Conservation (phyloP, 2,329 filamentous ascomycete genomes). For the Colletotrichum musae region DNA sequence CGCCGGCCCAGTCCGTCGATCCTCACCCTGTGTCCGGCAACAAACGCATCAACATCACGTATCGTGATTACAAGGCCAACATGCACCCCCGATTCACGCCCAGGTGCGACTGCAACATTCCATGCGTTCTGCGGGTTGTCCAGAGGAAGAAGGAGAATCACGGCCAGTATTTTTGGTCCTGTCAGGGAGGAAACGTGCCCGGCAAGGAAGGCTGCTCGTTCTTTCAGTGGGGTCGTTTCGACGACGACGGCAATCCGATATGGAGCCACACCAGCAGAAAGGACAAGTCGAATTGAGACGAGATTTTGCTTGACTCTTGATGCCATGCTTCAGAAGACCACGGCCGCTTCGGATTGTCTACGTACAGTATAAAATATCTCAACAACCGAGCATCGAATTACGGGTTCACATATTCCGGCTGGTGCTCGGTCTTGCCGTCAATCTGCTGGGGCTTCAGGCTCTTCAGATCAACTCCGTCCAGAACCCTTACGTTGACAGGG, state of each 20-base stretch:
- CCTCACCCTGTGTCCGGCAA: conserved; percentile 87
- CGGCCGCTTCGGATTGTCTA: not conserved
- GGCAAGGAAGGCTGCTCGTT: conserved; percentile 80
- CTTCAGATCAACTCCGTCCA: conserved; percentile 55
- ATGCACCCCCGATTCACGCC: conserved; percentile 86
- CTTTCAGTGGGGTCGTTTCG: conserved; percentile 90
- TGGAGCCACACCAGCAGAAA: conserved; percentile 58
- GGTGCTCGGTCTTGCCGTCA: conserved; percentile 48
- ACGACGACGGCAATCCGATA: conserved; percentile 86
- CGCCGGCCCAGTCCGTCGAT: conserved; percentile 81
- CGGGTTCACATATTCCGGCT: conserved; percentile 58
- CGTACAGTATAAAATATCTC: not conserved
- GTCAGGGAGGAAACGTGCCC: conserved; percentile 81
- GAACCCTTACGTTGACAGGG: conserved; percentile 56
- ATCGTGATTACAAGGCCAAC: conserved; percentile 84
- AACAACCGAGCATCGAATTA: conserved; percentile 42
- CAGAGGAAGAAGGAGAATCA: conserved; percentile 82
- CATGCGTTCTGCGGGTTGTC: conserved; percentile 80
- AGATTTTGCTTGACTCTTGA: too few relatives aligned
- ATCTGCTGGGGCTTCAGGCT: conserved; percentile 44
- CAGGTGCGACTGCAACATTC: conserved; percentile 80
- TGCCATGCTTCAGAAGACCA: too few relatives aligned
- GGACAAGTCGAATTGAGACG: conserved; percentile 1
- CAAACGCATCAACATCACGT: conserved; percentile 92
- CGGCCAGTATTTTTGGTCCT: conserved; percentile 95